These are phyloP conservation scores for Hypoxylon sp. DNA, from an alignment of 2,329 filamentous ascomycete genomes.

Conservation along the genomic window DNA sequence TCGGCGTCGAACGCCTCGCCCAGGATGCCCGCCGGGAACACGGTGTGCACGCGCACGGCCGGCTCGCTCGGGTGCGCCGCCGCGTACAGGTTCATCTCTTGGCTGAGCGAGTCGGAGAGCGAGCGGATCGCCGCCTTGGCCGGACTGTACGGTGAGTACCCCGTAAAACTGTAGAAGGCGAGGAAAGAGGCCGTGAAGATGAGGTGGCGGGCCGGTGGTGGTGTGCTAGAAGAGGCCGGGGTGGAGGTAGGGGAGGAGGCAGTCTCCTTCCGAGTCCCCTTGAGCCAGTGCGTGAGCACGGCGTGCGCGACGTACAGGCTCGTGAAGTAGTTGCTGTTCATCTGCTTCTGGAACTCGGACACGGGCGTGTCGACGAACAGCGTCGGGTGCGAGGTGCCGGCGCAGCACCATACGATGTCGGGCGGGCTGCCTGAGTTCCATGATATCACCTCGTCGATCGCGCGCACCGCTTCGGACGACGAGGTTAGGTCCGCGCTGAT, in stretches of 20 bases:
- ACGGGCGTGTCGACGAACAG: slow-evolving; percentile 57
- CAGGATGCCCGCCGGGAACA: slow-evolving; percentile 77
- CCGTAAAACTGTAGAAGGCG: slow-evolving; percentile 74
- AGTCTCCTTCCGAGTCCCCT: slow-evolving; percentile 3
- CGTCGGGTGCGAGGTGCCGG: slow-evolving; percentile 71
- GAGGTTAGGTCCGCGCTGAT: slow-evolving; percentile 76
- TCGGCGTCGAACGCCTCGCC: slow-evolving; percentile 65
- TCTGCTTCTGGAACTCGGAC: slow-evolving; percentile 54
- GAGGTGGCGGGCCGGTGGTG: slow-evolving; percentile 65
- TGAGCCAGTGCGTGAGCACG: slow-evolving; percentile 52
- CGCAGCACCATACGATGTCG: slow-evolving; percentile 77
- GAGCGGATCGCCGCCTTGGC: slow-evolving; percentile 77
- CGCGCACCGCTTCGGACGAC: slow-evolving; percentile 68
- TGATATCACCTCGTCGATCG: slow-evolving; percentile 70
- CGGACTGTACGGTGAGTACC: slow-evolving; percentile 76
- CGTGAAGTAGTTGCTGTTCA: slow-evolving; percentile 60
- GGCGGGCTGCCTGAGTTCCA: slow-evolving; percentile 73
- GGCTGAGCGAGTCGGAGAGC: slow-evolving; percentile 74
- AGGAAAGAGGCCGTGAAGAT: slow-evolving; percentile 76
- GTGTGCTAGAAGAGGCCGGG: background rate
- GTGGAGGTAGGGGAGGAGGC: no score
- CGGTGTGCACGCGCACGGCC: slow-evolving; percentile 71
- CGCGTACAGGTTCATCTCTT: slow-evolving; percentile 65
- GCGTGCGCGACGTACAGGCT: slow-evolving; percentile 58
- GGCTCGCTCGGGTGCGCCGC: slow-evolving; percentile 51